phyloP scores from a whole-genome alignment of 768 basidiomycete genomes.

The Boletus sensibilis region DNA sequence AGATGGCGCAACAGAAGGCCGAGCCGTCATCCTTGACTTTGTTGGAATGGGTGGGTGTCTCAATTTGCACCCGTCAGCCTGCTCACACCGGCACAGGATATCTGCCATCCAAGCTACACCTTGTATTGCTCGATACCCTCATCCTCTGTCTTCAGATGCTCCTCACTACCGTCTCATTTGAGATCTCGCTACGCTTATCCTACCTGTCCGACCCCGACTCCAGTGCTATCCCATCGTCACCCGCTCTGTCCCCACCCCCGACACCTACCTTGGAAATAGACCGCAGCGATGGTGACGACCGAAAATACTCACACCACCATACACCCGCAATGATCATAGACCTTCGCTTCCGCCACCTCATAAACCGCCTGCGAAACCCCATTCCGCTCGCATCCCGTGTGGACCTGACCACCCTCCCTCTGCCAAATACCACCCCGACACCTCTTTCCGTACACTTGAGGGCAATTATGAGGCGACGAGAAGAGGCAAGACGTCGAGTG shows the following conservation, averaged over 20 bases:
- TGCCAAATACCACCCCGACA: slow-evolving; percentile 60
- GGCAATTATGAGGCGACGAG: slow-evolving; percentile 51
- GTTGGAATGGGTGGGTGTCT: slow-evolving; percentile 65
- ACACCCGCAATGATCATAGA: slow-evolving; percentile 57
- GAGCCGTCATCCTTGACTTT: slow-evolving; percentile 71
- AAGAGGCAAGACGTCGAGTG: slow-evolving; percentile 39
- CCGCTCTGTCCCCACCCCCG: slow-evolving; percentile 21
- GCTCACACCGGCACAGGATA: slow-evolving; percentile 41
- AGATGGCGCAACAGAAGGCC: slow-evolving; percentile 52
- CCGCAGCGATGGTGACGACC: slow-evolving; percentile 11
- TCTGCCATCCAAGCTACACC: slow-evolving; percentile 61
- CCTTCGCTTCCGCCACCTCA: slow-evolving; percentile 52
- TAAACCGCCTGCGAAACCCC: slow-evolving; percentile 58
- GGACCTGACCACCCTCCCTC: slow-evolving; percentile 44
- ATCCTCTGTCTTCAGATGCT: slow-evolving; percentile 67
- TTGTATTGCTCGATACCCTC: slow-evolving; percentile 64
- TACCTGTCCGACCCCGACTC: slow-evolving; percentile 44
- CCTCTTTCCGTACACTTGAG: slow-evolving; percentile 48
- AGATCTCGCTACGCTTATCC: slow-evolving; percentile 44
- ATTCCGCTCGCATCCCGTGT: slow-evolving; percentile 36
- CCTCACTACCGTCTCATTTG: slow-evolving; percentile 68
- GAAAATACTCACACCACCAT: slow-evolving; percentile 23
- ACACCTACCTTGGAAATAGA: slow-evolving; percentile 29
- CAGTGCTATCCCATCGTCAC: slow-evolving; percentile 27
- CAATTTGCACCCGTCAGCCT: neutral